Base-by-base conservation (phyloP, 208 protist species). In the Jaenimonas drosophilae region DNA sequence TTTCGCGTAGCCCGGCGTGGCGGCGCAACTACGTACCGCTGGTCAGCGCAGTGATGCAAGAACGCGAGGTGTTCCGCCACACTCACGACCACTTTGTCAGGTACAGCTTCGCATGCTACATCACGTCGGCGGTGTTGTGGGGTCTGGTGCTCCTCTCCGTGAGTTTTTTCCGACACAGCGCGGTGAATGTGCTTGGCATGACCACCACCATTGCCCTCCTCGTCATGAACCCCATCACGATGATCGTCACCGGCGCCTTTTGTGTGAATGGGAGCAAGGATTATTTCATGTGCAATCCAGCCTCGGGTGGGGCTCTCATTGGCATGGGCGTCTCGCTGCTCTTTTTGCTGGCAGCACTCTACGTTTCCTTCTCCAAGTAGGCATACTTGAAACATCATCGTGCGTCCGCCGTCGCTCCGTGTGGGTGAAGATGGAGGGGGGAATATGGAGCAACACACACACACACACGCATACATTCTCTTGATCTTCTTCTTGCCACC, bases 141-240 rank as follows among this genome's bases (percentile, higher is more conserved):
- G 7, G 23, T n/a, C 20, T 82, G 0, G 67, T 88, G 68, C 37
- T 92, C 17, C 17, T 80, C 0, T 45, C 57, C 1, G 79, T 87
- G 60, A 74, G 72, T 48, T 43, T 85, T 5, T 67, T 83, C 40
- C 64, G 61, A 56, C 40, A 68, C 0, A 46, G 69, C 0, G 57
- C 73, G 14, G 58, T 72, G 25, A 48, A 43, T n/a, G 48, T 92
- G 7, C 53, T 92, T 1, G 84, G 84, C 2, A 54, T 73, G 2
- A 71, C 73, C 5, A 86, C 84, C 16, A 64, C 70, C 2, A 48
- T 70, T 14, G 50, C 71, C 30, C 31, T 92, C 14, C 21, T 76
- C 24, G 37, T 72, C 17, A 63, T 88, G 27, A 92, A 92, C 50
- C 84, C 84, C 2, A 30, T 92, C 23, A 62, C 74, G 12, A 54